Evolutionary conservation across 2,329 filamentous ascomycete species (phyloP), one percentile per base, ranked within the genome.

Genomic region (Cytospora schulzeri): DNA sequence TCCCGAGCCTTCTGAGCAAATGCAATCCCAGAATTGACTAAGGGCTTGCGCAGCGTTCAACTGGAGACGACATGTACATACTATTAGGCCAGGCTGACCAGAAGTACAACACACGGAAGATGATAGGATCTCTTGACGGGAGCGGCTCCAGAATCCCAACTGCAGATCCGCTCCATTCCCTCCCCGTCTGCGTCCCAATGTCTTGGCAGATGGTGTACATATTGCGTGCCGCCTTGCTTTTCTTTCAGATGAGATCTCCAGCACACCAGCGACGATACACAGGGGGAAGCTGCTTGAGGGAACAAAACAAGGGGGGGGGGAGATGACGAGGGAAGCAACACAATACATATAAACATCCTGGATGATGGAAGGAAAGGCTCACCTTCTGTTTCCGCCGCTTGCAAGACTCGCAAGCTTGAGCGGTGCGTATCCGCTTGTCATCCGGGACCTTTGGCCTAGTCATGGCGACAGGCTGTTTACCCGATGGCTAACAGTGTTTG

Each of bases 371-470:
- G 17, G 29, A 24, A 26, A 71, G n/a, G 48, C 82, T 79, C 72
- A 87, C 87, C 80, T 89, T 90, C 76, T 89, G 87, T 74, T 90
- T 90, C 67, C 87, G 82, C 66, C 82, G 80, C 75, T 88, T 89
- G 77, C 87, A 90, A 67, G 79, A 84, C 68, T 88, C 84, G 73
- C 87, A 90, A 50, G 87, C 87, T 69, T 86, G 83, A 29, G 84
- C 84, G 59, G 83, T 89, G 70, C 87, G 83, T 75, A 86, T 83
- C 68, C 87, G 81, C 74, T 87, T 85, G 68, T 88, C 84, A 69
- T 81, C 80, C 35, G 82, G 78, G 66, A 87, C 83, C 73, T 80
- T 85, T 58, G 80, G 80, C 70, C 84, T 80, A 69, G 82, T 82
- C 85, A 85, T 74, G 69, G 66, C 67, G 69, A 69, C 38, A 59